Evolutionary conservation across 371 early-diverging fungal species (phyloP).

Genomic region (Nematocida sp.): DNA sequence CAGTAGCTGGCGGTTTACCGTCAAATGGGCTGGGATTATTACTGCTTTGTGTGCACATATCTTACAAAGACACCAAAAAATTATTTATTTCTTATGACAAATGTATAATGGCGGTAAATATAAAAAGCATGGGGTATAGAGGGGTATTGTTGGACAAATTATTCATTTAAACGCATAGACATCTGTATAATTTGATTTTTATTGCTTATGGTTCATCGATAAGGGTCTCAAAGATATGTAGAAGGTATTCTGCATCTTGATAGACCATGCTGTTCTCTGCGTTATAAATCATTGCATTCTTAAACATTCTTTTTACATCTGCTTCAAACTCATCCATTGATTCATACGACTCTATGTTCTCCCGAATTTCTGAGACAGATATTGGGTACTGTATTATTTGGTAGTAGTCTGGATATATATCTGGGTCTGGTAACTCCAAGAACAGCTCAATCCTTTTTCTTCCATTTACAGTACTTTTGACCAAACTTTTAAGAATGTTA

Average conservation of each 20-base stretch:
- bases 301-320: constrained; percentile 64
- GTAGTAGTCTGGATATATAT: constrained; percentile 77
- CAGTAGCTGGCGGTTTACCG: too few species aligned
- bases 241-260: constrained; percentile 46
- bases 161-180: too few species aligned
- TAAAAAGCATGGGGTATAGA: too few species aligned
- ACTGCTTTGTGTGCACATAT: too few species aligned
- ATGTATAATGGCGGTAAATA: too few species aligned
- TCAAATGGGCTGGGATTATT: too few species aligned
- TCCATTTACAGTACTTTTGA: constrained; percentile 12
- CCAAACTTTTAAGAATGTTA: constrained; percentile 15
- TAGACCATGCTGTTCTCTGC: constrained; percentile 56
- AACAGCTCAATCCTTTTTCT: constrained; percentile 44
- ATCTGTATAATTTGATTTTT: neutral
- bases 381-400: constrained; percentile 79
- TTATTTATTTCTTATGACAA: too few species aligned
- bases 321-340: constrained; percentile 60
- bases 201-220: constrained; percentile 11
- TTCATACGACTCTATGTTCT: constrained; percentile 61
- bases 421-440: constrained; percentile 44
- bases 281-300: constrained; percentile 66
- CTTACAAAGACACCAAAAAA: too few species aligned
- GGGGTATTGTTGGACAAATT: too few species aligned
- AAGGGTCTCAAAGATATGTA: constrained; percentile 17
- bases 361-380: constrained; percentile 67